Evolutionary conservation across 2,329 filamentous ascomycete genomes (phyloP), one percentile per base, ranked within the genome.

Genomic region (Aspergillus ochraceoroseus): DNA sequence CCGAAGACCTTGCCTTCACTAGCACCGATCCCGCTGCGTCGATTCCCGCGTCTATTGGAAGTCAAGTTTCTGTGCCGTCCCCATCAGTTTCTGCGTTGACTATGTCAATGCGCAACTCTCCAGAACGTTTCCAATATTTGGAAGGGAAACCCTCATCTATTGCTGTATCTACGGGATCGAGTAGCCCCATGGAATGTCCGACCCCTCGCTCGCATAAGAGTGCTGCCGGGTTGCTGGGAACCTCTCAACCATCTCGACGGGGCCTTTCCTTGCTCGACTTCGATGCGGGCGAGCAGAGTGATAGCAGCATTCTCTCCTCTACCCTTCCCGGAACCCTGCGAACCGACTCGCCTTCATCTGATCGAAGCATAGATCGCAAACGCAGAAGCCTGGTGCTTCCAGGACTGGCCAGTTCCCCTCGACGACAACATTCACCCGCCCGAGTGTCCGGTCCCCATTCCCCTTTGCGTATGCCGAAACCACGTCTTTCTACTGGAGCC

Each of bases 271-370:
- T 88, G 33, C 75, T 87, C 20, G 90, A 95, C 53, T 89, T 86
- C 48, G 92, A 98, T 61, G 82, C 81, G 7, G 87, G 87, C 11
- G 82, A 85, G 13, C 58, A 53, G 39, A 95, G 89, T 56, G 92
- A 98, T 59, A 86, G 85, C 39, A 96, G 89, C 61, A 75, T 88
- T 38, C 79, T 85, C 29, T 96, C 90, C 1, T 94, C 88, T 0
- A 71, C 84, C 3, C 70, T 87, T 34, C 83, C 86, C 3, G 76
- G 80, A 7, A 79, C 79, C 7, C 72, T 80, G 31, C 77, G 88
- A 48, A 89, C 86, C 1, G 89, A 95, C 46, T 98, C 92, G 0
- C 92, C 92, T 2, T 83, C 87, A 13, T 94, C 88, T 4, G 92
- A 96, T 46, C 80, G 89, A 56, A 82, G 85, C 37, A 70, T 95